Base-by-base conservation (phyloP, 768 basidiomycete genomes). In the Erythrobasidium yunnanense region DNA sequence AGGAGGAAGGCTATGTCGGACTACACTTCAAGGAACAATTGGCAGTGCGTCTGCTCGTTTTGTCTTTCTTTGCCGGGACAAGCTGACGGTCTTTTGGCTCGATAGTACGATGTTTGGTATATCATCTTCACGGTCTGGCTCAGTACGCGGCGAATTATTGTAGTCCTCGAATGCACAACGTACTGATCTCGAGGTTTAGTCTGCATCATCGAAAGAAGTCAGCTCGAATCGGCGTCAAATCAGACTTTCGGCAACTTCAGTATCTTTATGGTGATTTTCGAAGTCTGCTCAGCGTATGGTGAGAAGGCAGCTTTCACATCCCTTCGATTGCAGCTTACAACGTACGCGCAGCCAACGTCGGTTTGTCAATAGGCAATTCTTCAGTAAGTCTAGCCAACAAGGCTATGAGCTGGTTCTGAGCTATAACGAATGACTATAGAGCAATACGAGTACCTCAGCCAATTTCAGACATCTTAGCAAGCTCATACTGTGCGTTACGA, bases 91-190 rank as follows among this genome's bases (percentile, higher is more conserved):
- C 11, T 15, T 2, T n/a, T 4, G 8, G n/a, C 56, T 42, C 7
- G 96, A 65, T 86, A 91, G 2, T 96, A 93, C 69, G 91, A 95
- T 76, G 90, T 96, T 83, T 95, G 92, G 92, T 95, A 90, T 90
- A 75, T 96, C 25, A 86, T 80, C 0, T 75, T 89, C 15, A 89
- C 88, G 0, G 75, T 95, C 15, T 90, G 91, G 77, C 76, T 96
- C 0, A 79, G 56, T 58, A 27, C 22, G 56, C 45, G 11, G 22
- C n/a, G n/a, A n/a, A n/a, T n/a, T n/a, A n/a, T n/a, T n/a, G n/a
- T n/a, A n/a, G n/a, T n/a, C n/a, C n/a, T n/a, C n/a, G n/a, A n/a
- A n/a, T n/a, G n/a, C n/a, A n/a, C 11, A 52, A 45, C 42, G 42
- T 15, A 15, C 20, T 45, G 15, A 45, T 15, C 42, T 20, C 15